These are phyloP conservation scores for Neocatenulostroma microsporum DNA, from an alignment of 2,329 filamentous ascomycete genomes.

Conservation along the genomic window DNA sequence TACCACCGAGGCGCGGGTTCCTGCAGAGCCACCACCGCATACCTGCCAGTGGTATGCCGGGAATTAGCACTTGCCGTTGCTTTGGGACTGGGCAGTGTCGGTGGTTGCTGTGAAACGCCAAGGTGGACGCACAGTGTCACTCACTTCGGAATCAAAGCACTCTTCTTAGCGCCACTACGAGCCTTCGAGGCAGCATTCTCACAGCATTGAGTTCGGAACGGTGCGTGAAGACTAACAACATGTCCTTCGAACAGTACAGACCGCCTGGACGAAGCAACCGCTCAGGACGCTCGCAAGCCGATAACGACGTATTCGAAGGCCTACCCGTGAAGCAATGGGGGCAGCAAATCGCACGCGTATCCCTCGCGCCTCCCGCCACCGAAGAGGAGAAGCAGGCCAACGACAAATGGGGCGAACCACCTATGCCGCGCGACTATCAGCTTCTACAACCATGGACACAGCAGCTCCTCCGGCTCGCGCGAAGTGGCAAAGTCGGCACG, in stretches of 20 bases:
- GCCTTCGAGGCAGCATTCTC: no score
- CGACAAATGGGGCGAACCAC: slow-evolving; percentile 70
- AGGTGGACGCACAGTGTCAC: no score
- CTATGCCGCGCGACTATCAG: slow-evolving; percentile 80
- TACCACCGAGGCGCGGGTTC: no score
- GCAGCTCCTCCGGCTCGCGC: slow-evolving; percentile 70
- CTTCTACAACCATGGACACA: slow-evolving; percentile 72
- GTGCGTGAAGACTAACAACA: slow-evolving; percentile 2
- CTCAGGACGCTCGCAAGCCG: slow-evolving; percentile 50
- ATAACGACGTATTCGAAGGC: slow-evolving; percentile 62
- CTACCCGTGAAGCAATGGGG: slow-evolving; percentile 89
- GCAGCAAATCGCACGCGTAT: slow-evolving; percentile 36
- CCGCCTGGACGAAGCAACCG: slow-evolving; percentile 51
- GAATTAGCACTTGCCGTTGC: no score
- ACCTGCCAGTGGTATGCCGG: no score
- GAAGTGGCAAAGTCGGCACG: slow-evolving; percentile 52
- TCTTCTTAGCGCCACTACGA: no score
- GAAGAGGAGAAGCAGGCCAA: slow-evolving; percentile 25
- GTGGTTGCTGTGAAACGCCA: no score
- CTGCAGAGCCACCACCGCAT: no score
- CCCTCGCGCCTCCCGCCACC: slow-evolving; percentile 24
- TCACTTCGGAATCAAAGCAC: no score
- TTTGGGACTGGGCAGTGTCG: no score
- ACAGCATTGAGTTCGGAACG: no score
- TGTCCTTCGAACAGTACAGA: slow-evolving; percentile 42